A percentile compares a stretch with the other conserved stretches of the same genome.
These are phyloP conservation scores for Emergomyces orientalis DNA, from an alignment of 2,329 filamentous ascomycete species.

Conservation along the genomic window DNA sequence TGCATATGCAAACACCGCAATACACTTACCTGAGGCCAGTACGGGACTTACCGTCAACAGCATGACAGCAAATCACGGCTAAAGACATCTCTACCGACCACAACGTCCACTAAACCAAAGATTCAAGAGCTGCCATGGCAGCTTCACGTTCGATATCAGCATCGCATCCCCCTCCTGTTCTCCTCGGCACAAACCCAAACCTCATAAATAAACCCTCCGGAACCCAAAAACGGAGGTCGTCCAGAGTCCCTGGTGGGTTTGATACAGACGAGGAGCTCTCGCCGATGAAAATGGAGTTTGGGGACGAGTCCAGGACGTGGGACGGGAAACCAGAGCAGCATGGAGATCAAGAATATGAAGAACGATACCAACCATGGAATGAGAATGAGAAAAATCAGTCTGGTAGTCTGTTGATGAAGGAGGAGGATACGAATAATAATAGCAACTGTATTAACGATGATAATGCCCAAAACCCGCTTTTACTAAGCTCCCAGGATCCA, in stretches of 20 bases:
- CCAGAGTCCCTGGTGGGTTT: conserved; percentile 4
- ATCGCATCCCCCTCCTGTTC: neutral
- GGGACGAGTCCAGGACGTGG: neutral
- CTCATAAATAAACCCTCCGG: neutral
- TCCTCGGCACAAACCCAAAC: conserved; percentile 2
- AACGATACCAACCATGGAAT: neutral
- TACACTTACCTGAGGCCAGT: neutral
- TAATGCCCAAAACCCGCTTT: neutral
- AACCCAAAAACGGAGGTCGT: neutral
- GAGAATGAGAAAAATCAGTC: neutral
- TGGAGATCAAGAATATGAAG: neutral
- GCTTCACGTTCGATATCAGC: neutral
- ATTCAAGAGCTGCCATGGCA: conserved; percentile 1
- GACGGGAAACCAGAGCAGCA: neutral
- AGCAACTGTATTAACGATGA: neutral
- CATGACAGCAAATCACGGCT: conserved; percentile 3
- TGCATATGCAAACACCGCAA: neutral
- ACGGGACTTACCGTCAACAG: neutral
- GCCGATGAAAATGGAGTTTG: conserved; percentile 7
- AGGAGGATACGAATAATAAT: neutral
- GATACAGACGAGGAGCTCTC: conserved; percentile 6
- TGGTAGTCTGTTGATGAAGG: neutral
- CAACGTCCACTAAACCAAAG: neutral
- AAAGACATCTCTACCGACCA: neutral
- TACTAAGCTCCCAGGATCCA: conserved; percentile 3